These are phyloP conservation scores for Alternaria arbusti DNA, from an alignment of 2,329 filamentous ascomycete species.

Conservation along the genomic window DNA sequence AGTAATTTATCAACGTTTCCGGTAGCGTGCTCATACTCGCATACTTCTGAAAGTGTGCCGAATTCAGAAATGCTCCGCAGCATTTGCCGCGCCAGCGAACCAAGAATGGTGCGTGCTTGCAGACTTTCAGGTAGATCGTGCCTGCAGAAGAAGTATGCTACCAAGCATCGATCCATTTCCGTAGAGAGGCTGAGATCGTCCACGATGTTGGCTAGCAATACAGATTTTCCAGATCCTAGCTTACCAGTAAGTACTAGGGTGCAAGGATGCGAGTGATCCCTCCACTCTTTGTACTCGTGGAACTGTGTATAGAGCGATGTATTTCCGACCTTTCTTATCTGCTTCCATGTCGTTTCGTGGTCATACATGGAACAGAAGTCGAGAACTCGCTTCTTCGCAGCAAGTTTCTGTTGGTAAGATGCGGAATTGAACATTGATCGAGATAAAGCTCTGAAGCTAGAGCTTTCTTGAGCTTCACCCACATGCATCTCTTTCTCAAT, in stretches of 20 bases:
- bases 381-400: slow-evolving; percentile 39
- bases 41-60: slow-evolving; percentile 2
- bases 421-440: slow-evolving; percentile 15
- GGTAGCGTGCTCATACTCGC: not conserved
- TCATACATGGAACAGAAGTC: slow-evolving; percentile 53
- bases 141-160: slow-evolving; percentile 39
- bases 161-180: not conserved
- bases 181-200: slow-evolving; percentile 26
- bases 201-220: slow-evolving; percentile 54
- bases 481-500: slow-evolving; percentile 48
- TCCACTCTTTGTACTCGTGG: slow-evolving; percentile 40
- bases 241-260: slow-evolving; percentile 51
- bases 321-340: slow-evolving; percentile 51
- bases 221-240: slow-evolving; percentile 56
- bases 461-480: slow-evolving; percentile 37
- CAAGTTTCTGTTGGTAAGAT: slow-evolving; percentile 22
- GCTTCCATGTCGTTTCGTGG: slow-evolving; percentile 52
- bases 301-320: slow-evolving; percentile 31
- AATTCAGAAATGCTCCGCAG: slow-evolving; percentile 33
- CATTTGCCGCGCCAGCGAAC: slow-evolving; percentile 46
- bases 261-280: slow-evolving; percentile 16
- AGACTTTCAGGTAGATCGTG: slow-evolving; percentile 32
- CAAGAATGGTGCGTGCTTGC: slow-evolving; percentile 30
- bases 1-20: slow-evolving; percentile 22
- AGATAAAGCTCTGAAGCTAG: slow-evolving; percentile 27